Percentiles rank a stretch among this genome's conserved stretches.
Conservation (phyloP, 2,329 filamentous ascomycete genomes). For the Monilinia fructicola region DNA sequence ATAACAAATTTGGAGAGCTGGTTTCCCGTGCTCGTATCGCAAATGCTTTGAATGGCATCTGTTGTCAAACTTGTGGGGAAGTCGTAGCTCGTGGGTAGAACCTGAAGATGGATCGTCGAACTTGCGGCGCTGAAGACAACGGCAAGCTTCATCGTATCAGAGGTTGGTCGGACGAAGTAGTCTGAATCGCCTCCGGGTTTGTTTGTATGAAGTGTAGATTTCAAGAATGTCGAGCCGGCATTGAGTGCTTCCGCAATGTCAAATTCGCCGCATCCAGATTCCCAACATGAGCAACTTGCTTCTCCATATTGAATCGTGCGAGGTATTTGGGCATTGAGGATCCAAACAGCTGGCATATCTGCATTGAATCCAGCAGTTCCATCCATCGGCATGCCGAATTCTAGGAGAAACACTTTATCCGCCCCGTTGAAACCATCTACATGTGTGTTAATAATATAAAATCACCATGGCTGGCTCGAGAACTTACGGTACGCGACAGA, state of each 20-base stretch:
- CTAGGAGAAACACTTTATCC: slow-evolving; percentile 70
- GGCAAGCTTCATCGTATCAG: slow-evolving; percentile 61
- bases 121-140: slow-evolving; percentile 57
- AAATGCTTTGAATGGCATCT: slow-evolving; percentile 16
- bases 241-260: slow-evolving; percentile 73
- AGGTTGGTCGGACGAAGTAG: slow-evolving; percentile 67
- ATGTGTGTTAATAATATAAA: slow-evolving; percentile 25
- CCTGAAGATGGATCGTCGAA: slow-evolving; percentile 55
- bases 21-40: neutral
- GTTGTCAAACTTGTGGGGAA: slow-evolving; percentile 17
- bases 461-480: neutral
- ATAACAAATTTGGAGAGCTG: slow-evolving; percentile 9
- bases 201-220: slow-evolving; percentile 68
- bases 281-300: slow-evolving; percentile 69
- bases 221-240: slow-evolving; percentile 63
- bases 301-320: slow-evolving; percentile 67
- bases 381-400: slow-evolving; percentile 71
- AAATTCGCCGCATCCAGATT: slow-evolving; percentile 69
- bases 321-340: slow-evolving; percentile 71
- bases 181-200: slow-evolving; percentile 65
- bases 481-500: slow-evolving; percentile 51
- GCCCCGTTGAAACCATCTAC: slow-evolving; percentile 68
- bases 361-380: slow-evolving; percentile 49
- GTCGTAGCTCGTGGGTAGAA: slow-evolving; percentile 27
- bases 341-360: slow-evolving; percentile 75